Evolutionary conservation across 2,329 filamentous ascomycete genomes (phyloP), one percentile per base, ranked within the genome.

Genomic region (Colletotrichum australisinense): DNA sequence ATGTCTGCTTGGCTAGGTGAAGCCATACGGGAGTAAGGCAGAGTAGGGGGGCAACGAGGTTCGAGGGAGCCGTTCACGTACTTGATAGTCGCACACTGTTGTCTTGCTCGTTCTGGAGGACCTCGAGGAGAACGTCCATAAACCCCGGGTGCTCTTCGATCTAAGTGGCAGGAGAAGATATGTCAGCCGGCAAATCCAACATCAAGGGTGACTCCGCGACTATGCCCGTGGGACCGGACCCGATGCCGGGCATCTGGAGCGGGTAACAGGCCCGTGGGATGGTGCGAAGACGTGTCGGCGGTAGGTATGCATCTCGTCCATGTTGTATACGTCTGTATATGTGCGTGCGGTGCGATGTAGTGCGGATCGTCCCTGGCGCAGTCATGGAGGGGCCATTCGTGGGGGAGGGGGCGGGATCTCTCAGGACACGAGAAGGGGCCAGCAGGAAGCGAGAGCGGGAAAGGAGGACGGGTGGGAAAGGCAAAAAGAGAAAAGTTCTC

Each of bases 71-170:
- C 19, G 56, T 70, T 38, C 35, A 86, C 92, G 80, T 93, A 98
- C 96, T 94, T 74, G 96, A 96, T 71, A 98, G 89, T 80, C 95
- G 93, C 78, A 98, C 91, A 76, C 93, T 93, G 79, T 91, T 88
- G 78, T 97, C 94, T 84, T 95, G 93, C 85, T 99, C 97, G 75
- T 90, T 90, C 85, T 97, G 93, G 78, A 98, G 88, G 80, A 99
- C 95, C 82, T 97, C 94, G 79, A 98, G 88, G 75, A 98, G 91
- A 78, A 94, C 94, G 83, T 97, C 94, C 81, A 94, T 93, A 84
- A 99, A 98, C 77, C 95, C 95, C 74, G 93, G 88, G 83, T 95
- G 93, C 78, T 94, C 92, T 87, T 98, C 96, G 82, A 97, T 95
- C 95, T 98, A 81, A 52, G 74, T 69, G n/a, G 6, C 53, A 32